Evolutionary conservation across 2,329 filamentous ascomycete genomes (phyloP).

Genomic region (Dactylellina sp.): DNA sequence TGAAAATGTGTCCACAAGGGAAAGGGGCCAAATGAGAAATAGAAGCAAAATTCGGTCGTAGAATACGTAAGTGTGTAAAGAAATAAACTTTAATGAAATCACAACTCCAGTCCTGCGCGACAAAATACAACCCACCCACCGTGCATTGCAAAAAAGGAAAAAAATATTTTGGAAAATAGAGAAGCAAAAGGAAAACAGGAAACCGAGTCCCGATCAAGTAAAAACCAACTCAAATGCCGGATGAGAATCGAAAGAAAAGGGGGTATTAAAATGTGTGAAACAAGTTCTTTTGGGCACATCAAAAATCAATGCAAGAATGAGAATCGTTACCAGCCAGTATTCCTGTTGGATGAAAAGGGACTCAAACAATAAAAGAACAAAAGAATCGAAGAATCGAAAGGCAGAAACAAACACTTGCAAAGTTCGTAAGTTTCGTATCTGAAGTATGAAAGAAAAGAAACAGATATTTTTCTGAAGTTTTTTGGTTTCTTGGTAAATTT

Average conservation of each 20-base stretch:
- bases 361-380: conserved; percentile 52
- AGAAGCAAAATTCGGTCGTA: not conserved
- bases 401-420: conserved; percentile 54
- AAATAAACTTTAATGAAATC: conserved; percentile 51
- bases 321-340: conserved; percentile 49
- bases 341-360: conserved; percentile 13
- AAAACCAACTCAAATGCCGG: conserved; percentile 16
- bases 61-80: not conserved
- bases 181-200: conserved; percentile 6
- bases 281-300: conserved; percentile 24
- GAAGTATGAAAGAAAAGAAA: conserved; percentile 16
- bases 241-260: conserved; percentile 23
- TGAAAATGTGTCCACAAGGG: conserved; percentile 17
- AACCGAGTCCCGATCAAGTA: conserved; percentile 15
- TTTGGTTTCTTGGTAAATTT: conserved; percentile 40
- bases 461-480: conserved; percentile 19
- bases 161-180: not conserved
- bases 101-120: conserved; percentile 40
- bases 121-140: conserved; percentile 43
- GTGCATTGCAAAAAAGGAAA: conserved; percentile 21
- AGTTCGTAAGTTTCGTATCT: conserved; percentile 41
- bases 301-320: conserved; percentile 25
- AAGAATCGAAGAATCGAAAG: conserved; percentile 52
- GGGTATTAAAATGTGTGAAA: conserved; percentile 29
- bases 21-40: conserved; percentile 6